A percentile compares a stretch with the other conserved stretches of the same genome.
phyloP scores from a whole-genome alignment of 192 early-diverging fungal species.

The Coemansia sp. region DNA sequence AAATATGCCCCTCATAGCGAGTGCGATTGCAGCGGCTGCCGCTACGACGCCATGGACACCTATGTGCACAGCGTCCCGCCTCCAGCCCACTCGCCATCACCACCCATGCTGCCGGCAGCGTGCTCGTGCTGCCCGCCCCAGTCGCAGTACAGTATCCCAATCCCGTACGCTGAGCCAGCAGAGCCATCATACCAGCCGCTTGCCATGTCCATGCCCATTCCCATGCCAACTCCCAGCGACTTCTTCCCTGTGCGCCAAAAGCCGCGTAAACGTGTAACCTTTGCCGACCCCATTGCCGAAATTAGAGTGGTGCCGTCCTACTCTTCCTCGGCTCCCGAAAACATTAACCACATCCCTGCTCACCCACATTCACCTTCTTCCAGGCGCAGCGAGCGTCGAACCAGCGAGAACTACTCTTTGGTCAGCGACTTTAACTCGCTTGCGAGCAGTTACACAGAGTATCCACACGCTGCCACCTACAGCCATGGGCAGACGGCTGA shows the following conservation, averaged over 20 bases:
- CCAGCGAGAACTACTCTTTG: conserved; percentile 4
- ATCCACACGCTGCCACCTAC: neutral
- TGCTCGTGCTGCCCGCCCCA: conserved; percentile 18
- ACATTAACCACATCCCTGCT: neutral
- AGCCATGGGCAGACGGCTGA: neutral
- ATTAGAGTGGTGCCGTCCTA: conserved; percentile 10
- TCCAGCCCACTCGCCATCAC: conserved; percentile 1
- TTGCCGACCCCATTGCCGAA: conserved; percentile 39
- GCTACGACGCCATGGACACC: neutral
- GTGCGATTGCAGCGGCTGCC: conserved; percentile 2
- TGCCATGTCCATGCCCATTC: conserved; percentile 16
- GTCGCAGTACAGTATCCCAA: neutral
- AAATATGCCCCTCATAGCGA: neutral
- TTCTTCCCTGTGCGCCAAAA: conserved; percentile 3
- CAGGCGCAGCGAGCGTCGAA: conserved; percentile 4
- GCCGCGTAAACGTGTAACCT: conserved; percentile 39
- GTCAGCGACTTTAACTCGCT: conserved; percentile 3
- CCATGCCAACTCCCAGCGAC: neutral
- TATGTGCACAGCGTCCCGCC: neutral
- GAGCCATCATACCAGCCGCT: conserved; percentile 3
- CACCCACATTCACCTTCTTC: neutral
- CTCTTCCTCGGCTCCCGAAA: conserved; percentile 16
- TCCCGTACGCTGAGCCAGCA: neutral
- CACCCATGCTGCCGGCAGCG: conserved; percentile 2
- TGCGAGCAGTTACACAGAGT: conserved; percentile 6